Percentiles rank a stretch among this genome's conserved stretches.
Conservation (phyloP, 2,329 filamentous ascomycete genomes). For the Berkeleyomyces basicola region DNA sequence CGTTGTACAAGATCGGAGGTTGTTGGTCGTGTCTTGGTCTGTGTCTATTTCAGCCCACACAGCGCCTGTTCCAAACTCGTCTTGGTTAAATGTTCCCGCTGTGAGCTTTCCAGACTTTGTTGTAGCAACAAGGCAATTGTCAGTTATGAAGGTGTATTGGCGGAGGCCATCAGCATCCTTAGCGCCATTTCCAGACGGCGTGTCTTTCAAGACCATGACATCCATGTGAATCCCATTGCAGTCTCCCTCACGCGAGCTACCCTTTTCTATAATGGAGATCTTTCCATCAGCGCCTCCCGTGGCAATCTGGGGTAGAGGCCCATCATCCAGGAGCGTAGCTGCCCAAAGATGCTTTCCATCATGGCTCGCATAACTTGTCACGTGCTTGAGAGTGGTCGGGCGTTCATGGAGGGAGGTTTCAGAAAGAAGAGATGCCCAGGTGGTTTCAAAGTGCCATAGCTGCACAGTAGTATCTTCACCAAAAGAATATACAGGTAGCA, state of each 20-base stretch:
- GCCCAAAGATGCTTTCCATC: conserved; percentile 88
- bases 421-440: not conserved
- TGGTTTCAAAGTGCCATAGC: conserved; percentile 42
- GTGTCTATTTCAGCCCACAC: conserved; percentile 29
- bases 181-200: not conserved
- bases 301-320: conserved; percentile 30
- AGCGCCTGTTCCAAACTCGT: conserved; percentile 20
- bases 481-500: conserved; percentile 51
- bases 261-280: conserved; percentile 31
- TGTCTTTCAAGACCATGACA: conserved; percentile 5
- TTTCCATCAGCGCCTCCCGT: conserved; percentile 79
- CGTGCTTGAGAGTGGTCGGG: conserved; percentile 28
- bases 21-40: conserved; percentile 20
- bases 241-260: not conserved
- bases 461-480: conserved; percentile 72
- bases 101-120: conserved; percentile 39
- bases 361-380: conserved; percentile 46
- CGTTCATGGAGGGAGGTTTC: not conserved
- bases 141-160: conserved; percentile 45
- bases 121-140: conserved; percentile 35
- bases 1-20: conserved; percentile 32
- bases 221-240: conserved; percentile 10
- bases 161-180: conserved; percentile 30
- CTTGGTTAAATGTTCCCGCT: conserved; percentile 29
- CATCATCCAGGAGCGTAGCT: conserved; percentile 28